Percentiles rank a stretch among this genome's conserved stretches.
Conservation (phyloP, 139 green algal genomes). For the Chlorella sp. region DNA sequence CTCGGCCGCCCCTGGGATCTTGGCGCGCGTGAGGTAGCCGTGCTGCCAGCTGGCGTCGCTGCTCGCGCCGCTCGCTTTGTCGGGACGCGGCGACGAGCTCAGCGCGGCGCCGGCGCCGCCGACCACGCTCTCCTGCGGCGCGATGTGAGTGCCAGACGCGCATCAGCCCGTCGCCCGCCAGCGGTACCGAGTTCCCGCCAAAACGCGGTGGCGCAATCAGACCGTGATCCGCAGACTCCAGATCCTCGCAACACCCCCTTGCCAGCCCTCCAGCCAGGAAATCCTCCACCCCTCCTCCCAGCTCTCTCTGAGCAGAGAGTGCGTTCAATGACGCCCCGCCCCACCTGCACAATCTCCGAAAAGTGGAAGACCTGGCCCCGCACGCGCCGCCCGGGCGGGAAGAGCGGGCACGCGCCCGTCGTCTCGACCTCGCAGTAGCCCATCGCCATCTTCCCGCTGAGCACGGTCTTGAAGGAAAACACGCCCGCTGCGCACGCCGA, state of each 20-base stretch:
- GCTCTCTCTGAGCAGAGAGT: too few relatives aligned
- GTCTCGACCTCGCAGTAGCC: constrained; percentile 77
- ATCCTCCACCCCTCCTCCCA: too few relatives aligned
- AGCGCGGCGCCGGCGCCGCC: constrained; percentile 21
- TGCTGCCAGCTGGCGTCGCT: constrained; percentile 37
- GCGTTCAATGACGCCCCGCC: too few relatives aligned
- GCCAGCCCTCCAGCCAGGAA: too few relatives aligned
- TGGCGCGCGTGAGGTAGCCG: constrained; percentile 35
- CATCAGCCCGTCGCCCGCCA: too few relatives aligned
- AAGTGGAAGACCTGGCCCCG: constrained; percentile 79
- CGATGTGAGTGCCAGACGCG: too few relatives aligned
- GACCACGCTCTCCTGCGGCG: constrained; percentile 50
- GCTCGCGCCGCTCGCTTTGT: too few relatives aligned
- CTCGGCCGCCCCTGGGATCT: constrained; percentile 20
- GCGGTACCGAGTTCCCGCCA: too few relatives aligned
- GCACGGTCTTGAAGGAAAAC: constrained; percentile 83
- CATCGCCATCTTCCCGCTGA: constrained; percentile 58
- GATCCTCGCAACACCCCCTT: too few relatives aligned
- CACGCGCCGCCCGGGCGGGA: constrained; percentile 56
- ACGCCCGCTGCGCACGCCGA: constrained; percentile 62
- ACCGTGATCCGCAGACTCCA: too few relatives aligned
- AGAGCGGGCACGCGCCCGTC: constrained; percentile 53
- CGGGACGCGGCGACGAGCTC: too few relatives aligned
- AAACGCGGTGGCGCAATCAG: too few relatives aligned
- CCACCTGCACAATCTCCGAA: constrained; percentile 71